Base-by-base conservation (phyloP, 2,329 filamentous ascomycete genomes). In the Ascochyta fabae region DNA sequence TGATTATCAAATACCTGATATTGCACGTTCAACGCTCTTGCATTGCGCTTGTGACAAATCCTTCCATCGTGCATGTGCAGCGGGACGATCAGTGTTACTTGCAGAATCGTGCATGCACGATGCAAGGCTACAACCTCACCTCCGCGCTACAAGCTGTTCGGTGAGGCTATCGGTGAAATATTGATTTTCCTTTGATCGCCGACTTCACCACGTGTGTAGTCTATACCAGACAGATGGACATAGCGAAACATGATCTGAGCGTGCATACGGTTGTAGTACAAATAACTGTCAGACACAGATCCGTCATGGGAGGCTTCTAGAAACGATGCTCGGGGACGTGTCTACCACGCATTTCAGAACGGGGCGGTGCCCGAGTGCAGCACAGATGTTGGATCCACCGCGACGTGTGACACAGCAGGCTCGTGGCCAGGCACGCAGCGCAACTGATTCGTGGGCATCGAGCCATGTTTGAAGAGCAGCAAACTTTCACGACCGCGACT, bases 81-180 rank as follows among this genome's bases (percentile, higher is more conserved):
- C 62, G 61, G 59, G 60, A 52, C 59, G 61, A 66, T 64, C 61
- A 49, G 42, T 15, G 51, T 60, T 40, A 56, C 47, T 33, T 60
- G 60, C 59, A 52, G 54, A 48, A 46, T 42, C 39, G 35, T 58
- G 53, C 53, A 61, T 64, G 60, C 62, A 61, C 56, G 34, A 34
- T 38, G 41, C 46, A 22, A 36, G 46, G 40, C 48, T 19, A 41
- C 27, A 49, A 45, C 23, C 29, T 49, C 46, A 41, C 12, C 33
- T 35, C 33, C 5, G 42, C 34, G 27, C 16, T 24, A 19, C 16
- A 46, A 9, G 41, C 46, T 55, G 35, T 15, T 42, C 42, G 41
- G 16, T 12, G 31, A 47, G 36, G 36, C 29, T 34, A 13, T 13
- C n/a, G 26, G 31, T 42, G 22, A 41, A 42, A 33, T 47, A 55